Conservation (phyloP, 345 rosid genomes). For the Eucalyptus curtisii region DNA sequence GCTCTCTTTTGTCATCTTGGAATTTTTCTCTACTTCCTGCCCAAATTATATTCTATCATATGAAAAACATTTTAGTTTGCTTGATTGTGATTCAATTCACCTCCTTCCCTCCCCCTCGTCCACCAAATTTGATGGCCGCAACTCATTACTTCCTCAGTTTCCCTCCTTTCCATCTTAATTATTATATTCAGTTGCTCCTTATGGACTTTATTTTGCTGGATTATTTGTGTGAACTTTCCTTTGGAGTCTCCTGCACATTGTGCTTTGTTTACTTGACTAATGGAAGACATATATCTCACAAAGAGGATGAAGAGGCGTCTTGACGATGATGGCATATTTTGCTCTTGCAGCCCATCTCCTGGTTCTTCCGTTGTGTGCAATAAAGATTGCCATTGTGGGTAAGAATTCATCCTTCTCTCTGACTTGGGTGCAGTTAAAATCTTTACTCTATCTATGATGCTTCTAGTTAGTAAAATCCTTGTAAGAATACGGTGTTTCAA, state of each 20-base stretch:
- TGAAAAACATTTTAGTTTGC: neutral
- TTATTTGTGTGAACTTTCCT: neutral
- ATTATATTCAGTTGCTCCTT: neutral
- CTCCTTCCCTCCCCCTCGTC: neutral
- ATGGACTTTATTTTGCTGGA: neutral
- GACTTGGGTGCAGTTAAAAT: neutral
- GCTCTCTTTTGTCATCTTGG: neutral
- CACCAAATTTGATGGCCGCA: neutral
- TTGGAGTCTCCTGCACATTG: neutral
- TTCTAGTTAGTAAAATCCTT: neutral
- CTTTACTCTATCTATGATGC: neutral
- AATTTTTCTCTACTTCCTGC: neutral
- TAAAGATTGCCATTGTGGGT: conserved; percentile 98
- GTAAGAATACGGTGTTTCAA: neutral
- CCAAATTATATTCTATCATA: neutral
- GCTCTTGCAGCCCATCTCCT: conserved; percentile 62
- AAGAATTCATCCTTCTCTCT: conserved; percentile 7
- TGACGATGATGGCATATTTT: conserved; percentile 96
- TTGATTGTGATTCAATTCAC: neutral
- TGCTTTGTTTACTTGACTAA: conserved; percentile 5
- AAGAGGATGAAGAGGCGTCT: conserved; percentile 64
- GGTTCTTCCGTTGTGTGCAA: conserved; percentile 60
- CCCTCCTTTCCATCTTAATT: neutral
- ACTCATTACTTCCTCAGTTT: neutral
- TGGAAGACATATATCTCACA: conserved; percentile 70